Conservation (phyloP, 495 filamentous ascomycete genomes). For the Clohesyomyces aquaticus region DNA sequence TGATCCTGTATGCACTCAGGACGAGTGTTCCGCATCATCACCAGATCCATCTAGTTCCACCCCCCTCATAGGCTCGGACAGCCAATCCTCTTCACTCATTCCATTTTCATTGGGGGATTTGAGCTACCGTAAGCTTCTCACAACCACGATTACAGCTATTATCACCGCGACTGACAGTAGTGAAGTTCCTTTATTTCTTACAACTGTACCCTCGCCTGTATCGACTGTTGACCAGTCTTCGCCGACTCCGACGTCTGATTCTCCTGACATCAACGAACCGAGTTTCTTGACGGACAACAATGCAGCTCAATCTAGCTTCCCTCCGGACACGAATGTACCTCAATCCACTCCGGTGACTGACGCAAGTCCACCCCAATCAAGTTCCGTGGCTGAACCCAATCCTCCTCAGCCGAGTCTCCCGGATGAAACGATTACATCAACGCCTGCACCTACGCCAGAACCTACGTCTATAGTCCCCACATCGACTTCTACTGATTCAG, state of each 20-base stretch:
- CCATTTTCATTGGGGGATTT: not conserved
- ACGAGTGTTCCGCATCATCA: not conserved
- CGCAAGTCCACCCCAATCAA: too few relatives aligned
- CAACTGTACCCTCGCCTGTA: too few relatives aligned
- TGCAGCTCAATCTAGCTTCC: not conserved
- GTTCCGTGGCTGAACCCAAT: too few relatives aligned
- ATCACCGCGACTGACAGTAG: slow-evolving; percentile 6
- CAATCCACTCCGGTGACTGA: not conserved
- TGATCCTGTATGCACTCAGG: not conserved
- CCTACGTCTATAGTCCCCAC: not conserved
- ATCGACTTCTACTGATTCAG: not conserved
- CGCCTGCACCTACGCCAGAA: too few relatives aligned
- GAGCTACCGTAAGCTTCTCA: not conserved
- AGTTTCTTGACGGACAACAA: not conserved
- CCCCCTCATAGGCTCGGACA: not conserved
- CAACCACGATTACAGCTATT: not conserved
- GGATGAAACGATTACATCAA: too few relatives aligned
- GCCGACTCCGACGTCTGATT: too few relatives aligned
- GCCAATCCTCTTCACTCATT: not conserved
- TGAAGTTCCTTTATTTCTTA: too few relatives aligned
- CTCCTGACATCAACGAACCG: not conserved
- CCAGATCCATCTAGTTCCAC: not conserved
- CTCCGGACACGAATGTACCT: not conserved
- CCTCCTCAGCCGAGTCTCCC: too few relatives aligned
- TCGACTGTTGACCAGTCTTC: too few relatives aligned